Evolutionary conservation across 139 green algal species (phyloP).

Genomic region (Nannochloris sp.): DNA sequence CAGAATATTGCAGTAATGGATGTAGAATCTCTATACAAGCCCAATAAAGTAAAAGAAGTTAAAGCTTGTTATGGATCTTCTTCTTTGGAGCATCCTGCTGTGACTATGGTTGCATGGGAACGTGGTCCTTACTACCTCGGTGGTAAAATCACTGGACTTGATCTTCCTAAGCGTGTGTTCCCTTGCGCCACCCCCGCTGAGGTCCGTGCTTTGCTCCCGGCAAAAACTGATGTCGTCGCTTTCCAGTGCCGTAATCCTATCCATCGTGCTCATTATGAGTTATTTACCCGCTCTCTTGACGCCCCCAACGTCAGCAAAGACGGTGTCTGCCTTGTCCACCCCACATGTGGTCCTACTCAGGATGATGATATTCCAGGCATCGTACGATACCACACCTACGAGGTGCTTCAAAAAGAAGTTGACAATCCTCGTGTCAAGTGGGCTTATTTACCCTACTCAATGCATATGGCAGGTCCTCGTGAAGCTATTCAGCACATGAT

Average conservation of each 20-base stretch:
- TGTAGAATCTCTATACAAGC: constrained; percentile 73
- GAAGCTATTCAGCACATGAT: constrained; percentile 96
- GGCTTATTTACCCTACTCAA: constrained; percentile 92
- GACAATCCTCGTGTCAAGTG: constrained; percentile 71
- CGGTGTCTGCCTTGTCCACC: constrained; percentile 82
- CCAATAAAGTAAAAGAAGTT: constrained; percentile 69
- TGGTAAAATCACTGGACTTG: constrained; percentile 56
- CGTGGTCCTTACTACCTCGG: constrained; percentile 51
- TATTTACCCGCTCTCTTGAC: constrained; percentile 79
- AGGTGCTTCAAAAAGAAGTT: constrained; percentile 85
- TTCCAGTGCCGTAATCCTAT: constrained; percentile 96
- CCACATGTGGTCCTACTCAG: constrained; percentile 87
- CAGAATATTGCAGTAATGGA: constrained; percentile 77
- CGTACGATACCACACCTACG: constrained; percentile 90
- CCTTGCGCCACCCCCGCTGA: constrained; percentile 64
- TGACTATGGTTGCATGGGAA: constrained; percentile 89
- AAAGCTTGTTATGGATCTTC: constrained; percentile 77
- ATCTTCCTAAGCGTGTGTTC: constrained; percentile 72
- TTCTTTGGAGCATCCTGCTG: constrained; percentile 87
- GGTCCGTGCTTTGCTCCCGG: constrained; percentile 33
- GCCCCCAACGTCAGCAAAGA: constrained; percentile 60
- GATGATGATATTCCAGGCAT: constrained; percentile 93
- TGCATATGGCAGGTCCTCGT: constrained; percentile 90
- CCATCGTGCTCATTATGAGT: constrained; percentile 89
- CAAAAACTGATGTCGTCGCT: constrained; percentile 49